Percentiles rank a stretch among this genome's conserved stretches.
These are phyloP conservation scores for Cercospora sojina DNA, from an alignment of 2,329 filamentous ascomycete species.

Conservation along the genomic window DNA sequence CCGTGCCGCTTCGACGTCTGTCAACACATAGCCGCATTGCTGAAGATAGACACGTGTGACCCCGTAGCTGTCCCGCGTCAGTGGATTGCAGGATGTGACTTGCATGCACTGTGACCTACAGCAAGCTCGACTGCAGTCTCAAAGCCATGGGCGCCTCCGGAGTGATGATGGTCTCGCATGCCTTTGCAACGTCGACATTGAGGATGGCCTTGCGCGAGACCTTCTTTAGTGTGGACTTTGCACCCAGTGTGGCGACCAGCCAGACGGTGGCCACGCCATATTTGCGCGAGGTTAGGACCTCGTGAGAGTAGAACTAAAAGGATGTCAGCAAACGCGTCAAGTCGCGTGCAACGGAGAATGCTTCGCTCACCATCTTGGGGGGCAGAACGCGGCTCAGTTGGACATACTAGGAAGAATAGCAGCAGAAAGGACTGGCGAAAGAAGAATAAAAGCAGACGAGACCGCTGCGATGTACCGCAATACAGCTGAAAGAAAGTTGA, in stretches of 20 bases:
- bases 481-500: background rate
- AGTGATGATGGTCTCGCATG: constrained; percentile 80
- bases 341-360: background rate
- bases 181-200: constrained; percentile 80
- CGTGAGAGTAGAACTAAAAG: constrained; percentile 9
- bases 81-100: background rate
- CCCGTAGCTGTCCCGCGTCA: constrained; percentile 58
- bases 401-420: background rate
- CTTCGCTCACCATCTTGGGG: constrained; percentile 3
- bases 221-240: constrained; percentile 67
- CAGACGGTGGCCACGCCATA: constrained; percentile 95
- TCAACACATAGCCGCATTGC: constrained; percentile 82
- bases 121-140: constrained; percentile 81
- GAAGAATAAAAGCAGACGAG: background rate
- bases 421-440: background rate
- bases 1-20: constrained; percentile 73
- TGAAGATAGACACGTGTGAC: constrained; percentile 82
- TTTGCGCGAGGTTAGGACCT: constrained; percentile 77
- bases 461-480: background rate
- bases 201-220: constrained; percentile 84
- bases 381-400: background rate
- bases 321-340: constrained; percentile 6
- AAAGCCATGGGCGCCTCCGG: constrained; percentile 85
- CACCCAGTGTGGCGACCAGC: constrained; percentile 86
- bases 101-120: constrained; percentile 52